A percentile compares a stretch with the other conserved stretches of the same genome.
Conservation (phyloP, 805 yeast genomes). For the Lachancea quebecensis region DNA sequence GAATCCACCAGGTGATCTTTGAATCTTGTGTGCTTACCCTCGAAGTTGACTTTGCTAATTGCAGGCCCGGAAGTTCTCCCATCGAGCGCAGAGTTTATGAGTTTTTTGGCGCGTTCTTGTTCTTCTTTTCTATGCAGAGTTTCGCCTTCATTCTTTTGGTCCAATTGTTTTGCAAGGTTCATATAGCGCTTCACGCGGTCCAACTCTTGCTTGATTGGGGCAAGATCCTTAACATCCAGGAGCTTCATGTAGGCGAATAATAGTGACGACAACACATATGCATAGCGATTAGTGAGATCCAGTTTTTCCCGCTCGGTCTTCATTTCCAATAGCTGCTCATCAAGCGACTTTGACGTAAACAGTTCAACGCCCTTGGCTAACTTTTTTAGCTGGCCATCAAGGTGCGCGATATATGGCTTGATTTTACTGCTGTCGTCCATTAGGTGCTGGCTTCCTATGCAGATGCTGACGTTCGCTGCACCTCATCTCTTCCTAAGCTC, state of each 20-base stretch:
- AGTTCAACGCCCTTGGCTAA: constrained; percentile 17
- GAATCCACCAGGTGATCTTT: constrained; percentile 13
- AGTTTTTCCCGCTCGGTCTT: constrained; percentile 19
- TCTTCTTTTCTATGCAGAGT: constrained; percentile 30
- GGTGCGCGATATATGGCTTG: constrained; percentile 23
- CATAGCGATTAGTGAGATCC: constrained; percentile 22
- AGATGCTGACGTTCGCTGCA: background rate
- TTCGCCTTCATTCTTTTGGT: constrained; percentile 18
- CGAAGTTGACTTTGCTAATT: constrained; percentile 44
- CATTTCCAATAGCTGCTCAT: constrained; percentile 23
- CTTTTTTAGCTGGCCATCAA: constrained; percentile 18
- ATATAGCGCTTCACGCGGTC: constrained; percentile 62
- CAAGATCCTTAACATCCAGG: constrained; percentile 18
- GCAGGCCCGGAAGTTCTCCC: constrained; percentile 37
- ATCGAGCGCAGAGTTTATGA: constrained; percentile 42
- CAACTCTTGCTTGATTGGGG: constrained; percentile 58
- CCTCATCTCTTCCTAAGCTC: background rate
- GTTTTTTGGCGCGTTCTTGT: constrained; percentile 37
- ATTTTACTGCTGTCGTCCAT: constrained; percentile 26
- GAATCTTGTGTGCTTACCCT: constrained; percentile 50
- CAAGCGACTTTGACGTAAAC: constrained; percentile 20
- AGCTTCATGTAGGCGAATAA: constrained; percentile 28
- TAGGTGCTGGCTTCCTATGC: background rate
- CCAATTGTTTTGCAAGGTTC: constrained; percentile 39
- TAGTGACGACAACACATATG: constrained; percentile 27